Conservation (phyloP, 768 basidiomycete genomes). For the Mycena pura region DNA sequence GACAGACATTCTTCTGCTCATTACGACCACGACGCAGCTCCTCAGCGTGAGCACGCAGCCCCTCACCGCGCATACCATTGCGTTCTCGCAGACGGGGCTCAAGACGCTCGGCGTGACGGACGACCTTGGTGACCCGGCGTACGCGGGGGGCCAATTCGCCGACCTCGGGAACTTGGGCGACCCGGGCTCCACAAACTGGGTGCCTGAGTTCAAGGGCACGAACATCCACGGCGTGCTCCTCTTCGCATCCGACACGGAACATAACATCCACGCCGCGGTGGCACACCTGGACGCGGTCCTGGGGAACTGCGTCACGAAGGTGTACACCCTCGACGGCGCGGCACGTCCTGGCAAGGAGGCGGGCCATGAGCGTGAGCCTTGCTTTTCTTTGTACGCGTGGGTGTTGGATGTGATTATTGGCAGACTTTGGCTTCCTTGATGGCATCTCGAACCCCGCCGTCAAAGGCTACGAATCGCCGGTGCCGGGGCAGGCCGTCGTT, state of each 20-base stretch:
- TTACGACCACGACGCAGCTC: constrained; percentile 55
- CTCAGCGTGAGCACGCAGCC: constrained; percentile 35
- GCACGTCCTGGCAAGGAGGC: constrained; percentile 30
- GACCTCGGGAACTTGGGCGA: neutral
- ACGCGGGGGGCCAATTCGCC: neutral
- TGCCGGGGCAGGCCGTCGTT: constrained; percentile 24
- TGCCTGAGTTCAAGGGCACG: constrained; percentile 17
- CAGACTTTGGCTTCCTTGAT: constrained; percentile 29
- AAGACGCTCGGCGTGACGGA: constrained; percentile 2
- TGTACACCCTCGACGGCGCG: constrained; percentile 25
- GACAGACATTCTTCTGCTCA: constrained; percentile 45
- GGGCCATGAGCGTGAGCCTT: constrained; percentile 36
- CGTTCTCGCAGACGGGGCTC: constrained; percentile 14
- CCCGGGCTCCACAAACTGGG: constrained; percentile 18
- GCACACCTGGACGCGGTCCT: constrained; percentile 15
- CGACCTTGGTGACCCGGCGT: constrained; percentile 7
- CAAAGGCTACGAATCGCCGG: constrained; percentile 13
- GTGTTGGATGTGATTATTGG: constrained; percentile 11
- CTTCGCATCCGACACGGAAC: constrained; percentile 21
- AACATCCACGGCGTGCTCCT: constrained; percentile 27
- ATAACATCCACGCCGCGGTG: constrained; percentile 21
- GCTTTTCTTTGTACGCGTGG: constrained; percentile 4
- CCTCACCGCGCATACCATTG: constrained; percentile 41
- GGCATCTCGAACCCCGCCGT: constrained; percentile 24
- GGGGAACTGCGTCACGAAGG: constrained; percentile 21